phyloP scores from a whole-genome alignment of 371 early-diverging fungal genomes.

The Rhizopus sp. region DNA sequence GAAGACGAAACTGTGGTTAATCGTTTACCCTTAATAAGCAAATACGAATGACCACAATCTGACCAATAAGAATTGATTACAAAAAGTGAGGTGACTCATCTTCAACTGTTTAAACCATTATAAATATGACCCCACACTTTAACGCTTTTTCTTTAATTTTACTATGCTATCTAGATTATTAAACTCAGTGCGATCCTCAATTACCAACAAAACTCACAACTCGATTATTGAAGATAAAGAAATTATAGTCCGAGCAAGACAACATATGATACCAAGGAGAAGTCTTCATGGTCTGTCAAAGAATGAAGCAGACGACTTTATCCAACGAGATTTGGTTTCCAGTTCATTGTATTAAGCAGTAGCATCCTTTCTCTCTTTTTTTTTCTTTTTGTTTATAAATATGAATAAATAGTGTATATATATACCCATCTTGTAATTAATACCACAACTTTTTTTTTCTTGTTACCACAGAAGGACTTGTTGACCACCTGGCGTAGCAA shows the following conservation, averaged over 20 bases:
- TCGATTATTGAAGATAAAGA: constrained; percentile 25
- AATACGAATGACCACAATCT: neutral
- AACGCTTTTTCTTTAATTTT: constrained; percentile 1
- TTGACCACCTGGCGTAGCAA: no score
- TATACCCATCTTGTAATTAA: neutral
- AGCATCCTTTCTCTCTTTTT: neutral
- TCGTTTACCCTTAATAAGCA: constrained; percentile 1
- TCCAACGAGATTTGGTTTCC: constrained; percentile 38
- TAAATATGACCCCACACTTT: neutral
- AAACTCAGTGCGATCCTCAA: constrained; percentile 15
- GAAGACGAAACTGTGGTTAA: constrained; percentile 3
- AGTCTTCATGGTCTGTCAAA: constrained; percentile 21
- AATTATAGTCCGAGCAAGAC: constrained; percentile 7
- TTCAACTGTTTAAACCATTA: neutral
- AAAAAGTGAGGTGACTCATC: constrained; percentile 15
- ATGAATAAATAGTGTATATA: neutral
- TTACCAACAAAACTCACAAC: constrained; percentile 11
- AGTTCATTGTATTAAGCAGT: constrained; percentile 23
- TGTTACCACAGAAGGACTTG: no score
- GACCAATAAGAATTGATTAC: no score
- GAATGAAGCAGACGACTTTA: constrained; percentile 38
- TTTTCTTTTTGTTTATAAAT: neutral
- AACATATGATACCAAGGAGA: neutral
- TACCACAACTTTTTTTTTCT: neutral
- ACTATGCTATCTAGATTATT: constrained; percentile 28